Evolutionary conservation across 2,329 filamentous ascomycete species (phyloP), one percentile per base, ranked within the genome.

Genomic region (Harringtonia aguacate): DNA sequence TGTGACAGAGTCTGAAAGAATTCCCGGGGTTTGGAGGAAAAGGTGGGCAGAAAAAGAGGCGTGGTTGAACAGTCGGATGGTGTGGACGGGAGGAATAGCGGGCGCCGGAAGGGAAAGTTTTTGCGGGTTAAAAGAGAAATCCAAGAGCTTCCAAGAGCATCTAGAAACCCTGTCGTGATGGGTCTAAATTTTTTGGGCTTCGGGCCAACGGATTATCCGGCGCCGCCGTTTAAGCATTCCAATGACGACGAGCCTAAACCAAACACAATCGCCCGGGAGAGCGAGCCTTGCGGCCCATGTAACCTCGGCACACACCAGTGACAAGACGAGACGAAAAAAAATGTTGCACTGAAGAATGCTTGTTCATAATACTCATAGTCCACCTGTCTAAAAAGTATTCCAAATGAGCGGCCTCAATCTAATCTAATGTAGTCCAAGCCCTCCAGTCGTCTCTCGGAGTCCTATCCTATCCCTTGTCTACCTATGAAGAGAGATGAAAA

Each of bases 81-180:
- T 15, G 17, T 34, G 18, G 14, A 38, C 37, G 29, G 36, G 31
- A 39, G 35, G 33, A 35, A 38, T 36, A 47, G 46, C 40, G 43
- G 44, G 41, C 41, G 39, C 46, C 36, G 36, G 41, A 28, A 34
- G 21, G 29, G 40, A 45, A 45, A 41, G 36, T 41, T 50, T 52
- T 48, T 50, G 43, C 44, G 42, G 45, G 33, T 40, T 46, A 40
- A 46, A 31, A 37, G 42, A 29, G 48, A 52, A 47, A 48, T 51
- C 48, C 45, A 52, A 48, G 55, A 59, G 56, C 57, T 60, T 59
- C 58, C 24, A 59, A 55, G 50, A 52, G 41, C 56, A 57, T 60
- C 58, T 60, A 60, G 57, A 59, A 58, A 51, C 53, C 33, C 34
- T 36, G 14, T 17, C 27, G n/a, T 24, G n/a, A 36, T 24, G 8